These are phyloP conservation scores for Leucocoprinus birnbaumii DNA, from an alignment of 768 basidiomycete species.

Conservation along the genomic window DNA sequence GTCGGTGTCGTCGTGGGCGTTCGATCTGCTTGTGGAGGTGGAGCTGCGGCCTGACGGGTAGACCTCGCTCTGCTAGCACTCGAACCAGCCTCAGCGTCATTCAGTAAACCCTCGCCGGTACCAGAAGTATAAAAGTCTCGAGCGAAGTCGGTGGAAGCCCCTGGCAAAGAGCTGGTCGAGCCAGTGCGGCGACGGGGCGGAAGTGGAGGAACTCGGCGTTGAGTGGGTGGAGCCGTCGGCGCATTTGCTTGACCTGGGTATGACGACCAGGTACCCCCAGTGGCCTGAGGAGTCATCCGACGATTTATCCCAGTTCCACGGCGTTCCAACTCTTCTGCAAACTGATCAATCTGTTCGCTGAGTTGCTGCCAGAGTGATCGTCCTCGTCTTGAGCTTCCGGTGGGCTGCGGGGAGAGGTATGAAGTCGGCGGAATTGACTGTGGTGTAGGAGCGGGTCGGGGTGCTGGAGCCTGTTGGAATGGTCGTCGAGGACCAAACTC, in stretches of 20 bases:
- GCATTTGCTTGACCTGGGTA: not conserved
- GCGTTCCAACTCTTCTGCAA: not conserved
- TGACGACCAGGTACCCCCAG: not conserved
- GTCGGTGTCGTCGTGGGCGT: constrained; percentile 61
- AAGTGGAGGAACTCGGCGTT: constrained; percentile 8
- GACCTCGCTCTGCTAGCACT: not conserved
- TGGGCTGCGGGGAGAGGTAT: constrained; percentile 2
- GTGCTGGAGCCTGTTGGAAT: constrained; percentile 41
- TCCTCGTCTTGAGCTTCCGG: not conserved
- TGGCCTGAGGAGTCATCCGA: not conserved
- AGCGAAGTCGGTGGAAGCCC: constrained; percentile 49
- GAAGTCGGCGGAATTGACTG: constrained; percentile 5
- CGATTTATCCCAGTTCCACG: not conserved
- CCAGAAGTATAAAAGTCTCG: constrained; percentile 60
- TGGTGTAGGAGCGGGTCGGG: constrained; percentile 9
- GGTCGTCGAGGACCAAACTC: constrained; percentile 63
- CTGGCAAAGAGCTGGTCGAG: constrained; percentile 12
- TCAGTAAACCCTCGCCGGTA: constrained; percentile 19
- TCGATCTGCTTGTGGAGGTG: constrained; percentile 42
- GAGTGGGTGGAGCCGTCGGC: not conserved
- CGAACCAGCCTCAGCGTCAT: not conserved
- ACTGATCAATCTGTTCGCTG: not conserved
- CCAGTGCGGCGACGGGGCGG: constrained; percentile 22
- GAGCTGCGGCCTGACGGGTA: not conserved
- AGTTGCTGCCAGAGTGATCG: not conserved